Conservation (phyloP, 2,329 filamentous ascomycete species). For the Lasiodiplodia sp. region DNA sequence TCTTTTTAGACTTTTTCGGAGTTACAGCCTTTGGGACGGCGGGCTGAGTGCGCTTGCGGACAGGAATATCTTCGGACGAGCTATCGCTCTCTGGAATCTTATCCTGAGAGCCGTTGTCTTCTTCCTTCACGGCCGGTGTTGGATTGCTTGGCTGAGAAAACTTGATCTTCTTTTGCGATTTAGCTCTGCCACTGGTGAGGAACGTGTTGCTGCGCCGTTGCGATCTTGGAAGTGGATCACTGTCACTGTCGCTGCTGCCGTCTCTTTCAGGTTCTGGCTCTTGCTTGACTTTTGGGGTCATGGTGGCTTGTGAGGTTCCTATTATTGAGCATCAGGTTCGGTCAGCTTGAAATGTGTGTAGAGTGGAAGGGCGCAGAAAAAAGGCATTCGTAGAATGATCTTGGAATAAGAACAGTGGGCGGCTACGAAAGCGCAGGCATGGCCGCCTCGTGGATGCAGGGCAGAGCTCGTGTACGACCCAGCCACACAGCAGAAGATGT, state of each 20-base stretch:
- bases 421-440: neutral
- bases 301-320: constrained; percentile 1
- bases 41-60: neutral
- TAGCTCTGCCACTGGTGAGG: constrained; percentile 1
- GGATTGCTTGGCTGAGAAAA: neutral
- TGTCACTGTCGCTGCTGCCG: constrained; percentile 2
- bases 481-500: neutral
- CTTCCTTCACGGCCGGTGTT: neutral
- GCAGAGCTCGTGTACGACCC: neutral
- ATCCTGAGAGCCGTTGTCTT: neutral
- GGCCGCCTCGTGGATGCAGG: neutral
- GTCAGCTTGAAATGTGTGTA: neutral
- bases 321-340: neutral
- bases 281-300: neutral
- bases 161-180: neutral
- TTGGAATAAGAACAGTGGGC: neutral
- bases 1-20: neutral
- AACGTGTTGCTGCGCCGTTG: constrained; percentile 1
- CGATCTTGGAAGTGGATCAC: neutral
- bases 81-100: constrained; percentile 25
- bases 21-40: neutral
- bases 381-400: neutral
- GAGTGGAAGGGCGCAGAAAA: neutral
- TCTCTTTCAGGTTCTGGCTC: neutral
- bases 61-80: constrained; percentile 24